A percentile compares a stretch with the other conserved stretches of the same genome.
phyloP scores from a whole-genome alignment of 2,329 filamentous ascomycete genomes.

The Penicillium freii region DNA sequence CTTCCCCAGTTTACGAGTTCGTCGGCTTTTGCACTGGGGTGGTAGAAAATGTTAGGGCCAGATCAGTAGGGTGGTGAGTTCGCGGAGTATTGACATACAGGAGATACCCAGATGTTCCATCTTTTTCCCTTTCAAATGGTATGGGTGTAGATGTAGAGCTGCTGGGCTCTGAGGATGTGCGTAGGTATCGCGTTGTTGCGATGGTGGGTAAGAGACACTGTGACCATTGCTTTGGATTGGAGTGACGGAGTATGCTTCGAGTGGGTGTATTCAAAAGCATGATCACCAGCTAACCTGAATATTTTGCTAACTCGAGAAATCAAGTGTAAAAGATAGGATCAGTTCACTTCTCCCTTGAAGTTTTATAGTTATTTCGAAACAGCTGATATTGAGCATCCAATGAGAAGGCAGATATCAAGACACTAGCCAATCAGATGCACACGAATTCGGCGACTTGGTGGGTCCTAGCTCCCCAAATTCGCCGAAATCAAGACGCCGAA shows the following conservation, averaged over 20 bases:
- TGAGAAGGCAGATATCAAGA: neutral
- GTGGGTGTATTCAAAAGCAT: neutral
- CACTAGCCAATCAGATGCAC: neutral
- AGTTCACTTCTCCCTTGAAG: neutral
- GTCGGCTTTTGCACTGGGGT: constrained; percentile 69
- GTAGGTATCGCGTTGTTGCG: neutral
- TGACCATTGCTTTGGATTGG: neutral
- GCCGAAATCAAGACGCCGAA: constrained; percentile 10
- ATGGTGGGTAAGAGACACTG: neutral
- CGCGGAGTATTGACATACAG: constrained; percentile 2
- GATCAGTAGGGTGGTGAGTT: neutral
- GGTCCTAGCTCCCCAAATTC: neutral
- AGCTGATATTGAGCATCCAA: neutral
- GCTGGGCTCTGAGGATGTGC: neutral
- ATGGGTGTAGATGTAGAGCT: neutral
- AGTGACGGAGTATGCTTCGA: neutral
- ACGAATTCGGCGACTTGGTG: constrained; percentile 14
- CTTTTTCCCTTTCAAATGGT: neutral
- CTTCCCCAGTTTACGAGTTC: constrained; percentile 80
- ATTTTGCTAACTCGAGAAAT: neutral
- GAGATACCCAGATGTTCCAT: constrained; percentile 8
- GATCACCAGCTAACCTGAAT: neutral
- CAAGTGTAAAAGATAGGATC: neutral
- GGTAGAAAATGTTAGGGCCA: neutral
- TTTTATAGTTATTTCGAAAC: neutral